phyloP scores from a whole-genome alignment of 257 asterid species.

The Cruciata laevipes region DNA sequence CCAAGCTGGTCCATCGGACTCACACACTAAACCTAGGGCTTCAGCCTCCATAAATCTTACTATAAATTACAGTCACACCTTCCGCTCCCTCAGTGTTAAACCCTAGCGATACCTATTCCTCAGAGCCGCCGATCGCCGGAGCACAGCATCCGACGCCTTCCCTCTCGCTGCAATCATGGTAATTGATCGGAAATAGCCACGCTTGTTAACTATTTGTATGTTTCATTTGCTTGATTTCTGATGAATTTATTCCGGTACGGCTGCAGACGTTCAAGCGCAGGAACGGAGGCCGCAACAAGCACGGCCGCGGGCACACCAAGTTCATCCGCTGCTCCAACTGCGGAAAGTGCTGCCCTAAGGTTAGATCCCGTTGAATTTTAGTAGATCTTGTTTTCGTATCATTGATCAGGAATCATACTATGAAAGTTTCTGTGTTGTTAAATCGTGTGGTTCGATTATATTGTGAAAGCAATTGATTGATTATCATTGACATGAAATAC shows the following conservation, averaged over 20 bases:
- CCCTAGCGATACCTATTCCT: background rate
- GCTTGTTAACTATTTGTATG: background rate
- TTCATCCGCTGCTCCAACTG: slow-evolving; percentile 62
- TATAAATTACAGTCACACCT: background rate
- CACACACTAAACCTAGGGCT: no score
- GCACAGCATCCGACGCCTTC: background rate
- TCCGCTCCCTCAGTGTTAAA: background rate
- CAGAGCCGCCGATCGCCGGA: slow-evolving; percentile 5
- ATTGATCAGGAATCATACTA: no score
- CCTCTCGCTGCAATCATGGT: slow-evolving; percentile 10
- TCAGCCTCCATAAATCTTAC: background rate
- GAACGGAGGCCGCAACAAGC: slow-evolving; percentile 61
- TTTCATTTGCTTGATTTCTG: background rate
- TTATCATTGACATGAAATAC: background rate
- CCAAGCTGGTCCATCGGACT: background rate
- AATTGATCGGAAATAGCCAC: background rate
- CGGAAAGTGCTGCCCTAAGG: slow-evolving; percentile 63
- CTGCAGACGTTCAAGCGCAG: slow-evolving; percentile 52
- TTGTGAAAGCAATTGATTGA: background rate
- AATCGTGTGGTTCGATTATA: background rate
- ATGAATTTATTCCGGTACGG: background rate
- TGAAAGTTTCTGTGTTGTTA: background rate
- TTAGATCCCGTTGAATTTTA: background rate
- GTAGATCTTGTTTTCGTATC: background rate
- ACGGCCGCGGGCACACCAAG: slow-evolving; percentile 49